Percentiles rank a stretch among this genome's conserved stretches.
phyloP scores from a whole-genome alignment of 139 green algal genomes.

The Tetraselmis striata region DNA sequence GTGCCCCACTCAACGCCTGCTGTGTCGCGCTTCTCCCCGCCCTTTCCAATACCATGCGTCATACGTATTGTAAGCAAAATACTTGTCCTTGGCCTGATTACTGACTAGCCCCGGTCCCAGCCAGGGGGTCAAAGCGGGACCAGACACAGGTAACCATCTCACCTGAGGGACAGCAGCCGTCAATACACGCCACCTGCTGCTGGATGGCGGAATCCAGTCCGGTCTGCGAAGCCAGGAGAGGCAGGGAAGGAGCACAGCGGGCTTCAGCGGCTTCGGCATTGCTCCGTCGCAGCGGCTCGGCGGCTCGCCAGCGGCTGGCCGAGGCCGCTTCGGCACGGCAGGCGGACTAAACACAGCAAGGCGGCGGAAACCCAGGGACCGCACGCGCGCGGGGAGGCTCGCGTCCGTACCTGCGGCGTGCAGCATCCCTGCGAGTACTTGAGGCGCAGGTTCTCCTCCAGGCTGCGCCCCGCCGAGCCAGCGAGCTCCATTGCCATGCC shows the following conservation, averaged over 20 bases:
- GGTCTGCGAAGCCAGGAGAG: too few relatives aligned
- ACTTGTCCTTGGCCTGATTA: too few relatives aligned
- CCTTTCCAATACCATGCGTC: not conserved
- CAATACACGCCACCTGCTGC: not conserved
- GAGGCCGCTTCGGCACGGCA: too few relatives aligned
- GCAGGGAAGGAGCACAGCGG: not conserved
- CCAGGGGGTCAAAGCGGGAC: too few relatives aligned
- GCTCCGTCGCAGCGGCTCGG: not conserved
- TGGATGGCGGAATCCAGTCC: not conserved
- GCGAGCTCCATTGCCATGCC: not conserved
- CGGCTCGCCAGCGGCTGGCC: too few relatives aligned
- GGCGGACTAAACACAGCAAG: not conserved
- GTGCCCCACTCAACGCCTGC: too few relatives aligned
- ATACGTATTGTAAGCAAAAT: not conserved
- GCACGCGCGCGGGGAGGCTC: too few relatives aligned
- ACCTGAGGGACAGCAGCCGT: not conserved
- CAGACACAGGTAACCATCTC: not conserved
- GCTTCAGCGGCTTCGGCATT: not conserved
- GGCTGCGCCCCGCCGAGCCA: not conserved
- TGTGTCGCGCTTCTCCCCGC: not conserved
- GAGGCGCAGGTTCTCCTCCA: not conserved
- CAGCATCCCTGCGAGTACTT: too few relatives aligned
- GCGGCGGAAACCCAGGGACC: not conserved
- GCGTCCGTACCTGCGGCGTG: too few relatives aligned
- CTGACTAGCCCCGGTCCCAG: too few relatives aligned